phyloP scores from a whole-genome alignment of 371 early-diverging fungal species.

The Syncephalastrum racemosum region DNA sequence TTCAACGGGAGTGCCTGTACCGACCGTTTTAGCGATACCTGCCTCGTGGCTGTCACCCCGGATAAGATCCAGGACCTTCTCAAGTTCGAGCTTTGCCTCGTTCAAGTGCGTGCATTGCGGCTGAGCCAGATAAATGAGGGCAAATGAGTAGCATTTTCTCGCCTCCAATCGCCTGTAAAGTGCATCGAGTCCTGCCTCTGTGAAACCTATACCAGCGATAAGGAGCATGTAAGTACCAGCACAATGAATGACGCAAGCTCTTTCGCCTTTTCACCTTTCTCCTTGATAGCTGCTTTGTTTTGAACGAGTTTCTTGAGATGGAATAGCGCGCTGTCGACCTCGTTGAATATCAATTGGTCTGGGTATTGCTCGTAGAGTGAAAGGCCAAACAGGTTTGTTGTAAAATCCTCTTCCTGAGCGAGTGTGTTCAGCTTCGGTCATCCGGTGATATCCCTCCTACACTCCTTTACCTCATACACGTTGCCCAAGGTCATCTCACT shows the following conservation, averaged over 20 bases:
- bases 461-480: constrained; percentile 51
- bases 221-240: no score
- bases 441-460: not conserved
- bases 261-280: no score
- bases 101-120: constrained; percentile 25
- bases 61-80: constrained; percentile 14
- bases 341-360: constrained; percentile 41
- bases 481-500: constrained; percentile 64
- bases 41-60: constrained; percentile 7
- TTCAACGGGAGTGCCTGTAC: constrained; percentile 22
- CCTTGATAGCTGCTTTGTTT: not conserved
- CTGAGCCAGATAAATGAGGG: constrained; percentile 35
- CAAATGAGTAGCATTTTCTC: constrained; percentile 32
- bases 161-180: constrained; percentile 29
- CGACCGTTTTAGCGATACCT: constrained; percentile 14
- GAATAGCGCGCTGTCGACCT: constrained; percentile 44
- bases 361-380: constrained; percentile 56
- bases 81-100: constrained; percentile 29
- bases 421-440: not conserved
- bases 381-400: constrained; percentile 63
- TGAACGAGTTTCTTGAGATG: not conserved
- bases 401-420: constrained; percentile 69
- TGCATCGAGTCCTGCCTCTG: constrained; percentile 5
- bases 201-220: no score
- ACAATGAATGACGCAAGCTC: no score